Percentiles rank a stretch among this genome's conserved stretches.
Evolutionary conservation across 2,329 filamentous ascomycete species (phyloP).

Genomic region (Orbilia ellipsospora): DNA sequence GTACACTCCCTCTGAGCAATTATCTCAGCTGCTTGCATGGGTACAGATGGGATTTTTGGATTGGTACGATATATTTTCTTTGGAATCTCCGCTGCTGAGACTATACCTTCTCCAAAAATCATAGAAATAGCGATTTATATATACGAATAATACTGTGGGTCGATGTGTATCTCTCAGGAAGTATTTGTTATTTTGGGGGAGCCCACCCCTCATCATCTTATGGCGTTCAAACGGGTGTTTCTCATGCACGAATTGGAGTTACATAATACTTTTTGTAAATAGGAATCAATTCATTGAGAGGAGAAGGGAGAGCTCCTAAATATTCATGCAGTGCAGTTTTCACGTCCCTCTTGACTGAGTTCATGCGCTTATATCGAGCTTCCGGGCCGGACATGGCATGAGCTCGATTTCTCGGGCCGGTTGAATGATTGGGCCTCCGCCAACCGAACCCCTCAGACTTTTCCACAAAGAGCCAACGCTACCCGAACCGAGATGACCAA

Average conservation of each 20-base stretch:
- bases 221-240: not conserved
- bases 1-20: too few relatives aligned
- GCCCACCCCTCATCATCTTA: conserved; percentile 8
- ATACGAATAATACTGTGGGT: too few relatives aligned
- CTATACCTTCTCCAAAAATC: not conserved
- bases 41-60: too few relatives aligned
- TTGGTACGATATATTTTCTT: too few relatives aligned
- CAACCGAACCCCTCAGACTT: conserved; percentile 6
- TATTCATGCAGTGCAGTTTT: too few relatives aligned
- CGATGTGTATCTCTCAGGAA: too few relatives aligned
- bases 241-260: conserved; percentile 1
- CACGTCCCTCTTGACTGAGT: too few relatives aligned
- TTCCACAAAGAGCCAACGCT: not conserved
- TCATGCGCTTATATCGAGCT: too few relatives aligned
- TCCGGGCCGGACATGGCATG: too few relatives aligned
- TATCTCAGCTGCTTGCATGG: too few relatives aligned
- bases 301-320: conserved; percentile 6
- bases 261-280: conserved; percentile 21
- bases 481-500: conserved; percentile 48
- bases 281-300: not conserved
- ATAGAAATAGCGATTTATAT: not conserved
- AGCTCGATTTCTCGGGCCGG: too few relatives aligned
- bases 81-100: not conserved
- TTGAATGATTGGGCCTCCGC: conserved; percentile 1
- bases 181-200: too few relatives aligned